Base-by-base conservation (phyloP, 2,329 filamentous ascomycete genomes). In the Aspergillus novofumigatus region DNA sequence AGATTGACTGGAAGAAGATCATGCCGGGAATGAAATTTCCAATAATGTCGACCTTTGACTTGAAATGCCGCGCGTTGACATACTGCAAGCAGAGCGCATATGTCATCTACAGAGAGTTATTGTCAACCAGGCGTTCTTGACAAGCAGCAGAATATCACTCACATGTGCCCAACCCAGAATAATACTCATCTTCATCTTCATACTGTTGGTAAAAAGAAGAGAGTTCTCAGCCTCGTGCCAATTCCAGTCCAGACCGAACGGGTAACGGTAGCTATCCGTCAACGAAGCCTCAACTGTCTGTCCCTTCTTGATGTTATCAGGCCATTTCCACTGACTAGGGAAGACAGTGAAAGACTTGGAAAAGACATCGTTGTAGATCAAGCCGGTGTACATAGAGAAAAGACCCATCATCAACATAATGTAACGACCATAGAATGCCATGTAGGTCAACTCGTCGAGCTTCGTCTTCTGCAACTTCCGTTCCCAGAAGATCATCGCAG, bases 141-240 rank as follows among this genome's bases (percentile, higher is more conserved):
- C 35, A 42, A 23, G 41, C 2, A 29, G 51, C 52, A 45, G 42
- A 7, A 59, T 29, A 29, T 50, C 44, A 69, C 76, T 72, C 72
- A 80, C 77, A 79, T 97, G 92, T 58, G 86, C 86, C 94, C 95
- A 99, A 74, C 95, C 94, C 63, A 99, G 84, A 64, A 99, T 85
- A 72, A 99, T 97, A 80, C 91, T 95, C 78, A 99, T 90, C 83
- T 99, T 99, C 94, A 99, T 99, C 87, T 99, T 99, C 84, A 94
- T 95, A 77, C 90, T 95, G 88, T 99, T 99, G 74, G 86, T 89
- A 79, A 99, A 99, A 51, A 99, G 84, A 21, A 99, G 83, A 59
- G 95, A 89, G 69, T 99, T 99, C 69, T 97, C 93, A 11, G 92
- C 89, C 59, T 89, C 92, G 73, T 99, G 95, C 94, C 94, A 99